These are phyloP conservation scores for Fusarium citri DNA, from an alignment of 2,329 filamentous ascomycete genomes.

Conservation along the genomic window DNA sequence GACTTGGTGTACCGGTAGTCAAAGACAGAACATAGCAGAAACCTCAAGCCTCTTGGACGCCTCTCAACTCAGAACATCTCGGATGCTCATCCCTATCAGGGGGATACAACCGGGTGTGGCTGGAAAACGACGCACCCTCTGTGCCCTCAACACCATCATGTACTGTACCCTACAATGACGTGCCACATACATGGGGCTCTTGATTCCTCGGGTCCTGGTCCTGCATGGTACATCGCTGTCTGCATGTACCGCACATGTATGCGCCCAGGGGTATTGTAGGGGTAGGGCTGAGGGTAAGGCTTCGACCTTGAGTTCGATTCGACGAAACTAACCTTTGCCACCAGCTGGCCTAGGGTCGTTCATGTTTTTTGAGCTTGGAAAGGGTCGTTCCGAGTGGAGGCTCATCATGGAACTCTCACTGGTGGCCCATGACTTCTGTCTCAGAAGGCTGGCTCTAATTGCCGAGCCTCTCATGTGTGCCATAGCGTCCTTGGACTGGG, in stretches of 20 bases:
- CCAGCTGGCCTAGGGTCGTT: conserved; percentile 45
- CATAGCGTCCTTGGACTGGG: conserved; percentile 20
- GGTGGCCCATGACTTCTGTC: conserved; percentile 31
- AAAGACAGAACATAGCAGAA: conserved; percentile 9
- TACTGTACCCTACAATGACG: conserved; percentile 31
- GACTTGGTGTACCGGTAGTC: neutral
- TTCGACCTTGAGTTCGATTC: conserved; percentile 40
- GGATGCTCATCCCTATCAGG: conserved; percentile 29
- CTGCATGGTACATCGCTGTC: conserved; percentile 30
- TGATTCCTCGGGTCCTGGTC: conserved; percentile 26
- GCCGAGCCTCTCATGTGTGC: conserved; percentile 38
- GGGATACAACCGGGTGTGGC: conserved; percentile 24
- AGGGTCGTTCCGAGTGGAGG: conserved; percentile 44
- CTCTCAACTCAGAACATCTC: conserved; percentile 29
- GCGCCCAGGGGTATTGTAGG: conserved; percentile 25
- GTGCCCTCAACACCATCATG: conserved; percentile 14
- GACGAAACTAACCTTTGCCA: conserved; percentile 39
- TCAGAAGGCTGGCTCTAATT: conserved; percentile 38
- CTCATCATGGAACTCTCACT: conserved; percentile 32
- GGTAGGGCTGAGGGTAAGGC: conserved; percentile 46
- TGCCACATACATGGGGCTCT: conserved; percentile 35
- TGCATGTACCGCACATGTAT: conserved; percentile 27
- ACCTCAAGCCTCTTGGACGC: conserved; percentile 38
- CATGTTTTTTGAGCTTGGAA: conserved; percentile 42
- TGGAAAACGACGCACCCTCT: conserved; percentile 13